Percentiles rank a stretch among this genome's conserved stretches.
phyloP scores from a whole-genome alignment of 2,329 filamentous ascomycete genomes.

The Madurella mycetomatis region DNA sequence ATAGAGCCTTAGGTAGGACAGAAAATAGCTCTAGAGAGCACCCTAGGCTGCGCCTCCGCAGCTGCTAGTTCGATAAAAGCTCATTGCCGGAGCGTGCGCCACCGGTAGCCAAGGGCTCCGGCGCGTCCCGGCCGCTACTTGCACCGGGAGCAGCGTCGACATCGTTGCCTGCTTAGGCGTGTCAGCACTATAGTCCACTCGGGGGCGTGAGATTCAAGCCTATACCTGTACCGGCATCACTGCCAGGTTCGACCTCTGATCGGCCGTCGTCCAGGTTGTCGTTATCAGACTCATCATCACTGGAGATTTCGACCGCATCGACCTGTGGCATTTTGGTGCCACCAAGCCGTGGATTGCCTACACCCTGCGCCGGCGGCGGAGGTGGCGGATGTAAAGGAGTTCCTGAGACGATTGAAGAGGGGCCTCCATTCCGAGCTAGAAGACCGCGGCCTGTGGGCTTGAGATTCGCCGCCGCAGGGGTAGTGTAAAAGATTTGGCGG shows the following conservation, averaged over 20 bases:
- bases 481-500: conserved; percentile 13
- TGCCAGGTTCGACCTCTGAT: background rate
- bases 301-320: background rate
- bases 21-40: too few species aligned
- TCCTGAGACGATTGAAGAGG: conserved; percentile 13
- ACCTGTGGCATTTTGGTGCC: too few species aligned
- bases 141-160: background rate
- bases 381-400: conserved; percentile 13
- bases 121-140: too few species aligned
- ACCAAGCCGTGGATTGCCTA: background rate
- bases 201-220: background rate
- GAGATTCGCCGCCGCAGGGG: background rate
- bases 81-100: too few species aligned
- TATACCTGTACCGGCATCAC: background rate
- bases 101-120: too few species aligned
- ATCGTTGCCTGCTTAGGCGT: background rate
- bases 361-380: background rate
- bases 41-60: too few species aligned
- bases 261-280: background rate
- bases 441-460: conserved; percentile 6
- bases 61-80: too few species aligned
- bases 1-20: too few species aligned
- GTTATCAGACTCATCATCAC: background rate
- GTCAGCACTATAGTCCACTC: background rate
- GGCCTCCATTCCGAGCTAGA: conserved; percentile 6